Base-by-base conservation (phyloP, 768 basidiomycete genomes). In the Chalciporus pseudorubinellus region DNA sequence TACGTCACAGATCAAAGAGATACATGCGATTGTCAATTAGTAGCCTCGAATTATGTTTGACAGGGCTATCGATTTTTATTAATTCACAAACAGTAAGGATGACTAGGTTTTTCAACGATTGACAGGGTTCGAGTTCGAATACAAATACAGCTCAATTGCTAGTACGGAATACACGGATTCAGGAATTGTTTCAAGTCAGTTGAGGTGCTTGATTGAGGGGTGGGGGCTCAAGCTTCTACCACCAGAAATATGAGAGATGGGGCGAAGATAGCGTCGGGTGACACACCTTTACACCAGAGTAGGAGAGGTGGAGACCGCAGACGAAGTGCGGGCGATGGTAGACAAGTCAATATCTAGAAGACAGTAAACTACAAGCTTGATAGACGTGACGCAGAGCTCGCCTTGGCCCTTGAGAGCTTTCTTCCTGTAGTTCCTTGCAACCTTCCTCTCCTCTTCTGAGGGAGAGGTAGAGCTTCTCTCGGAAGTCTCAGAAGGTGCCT, bases 281-380 rank as follows among this genome's bases (percentile, higher is more conserved):
- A 46, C 53, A 38, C 31, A 62, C 65, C 38, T 62, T 42, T 47
- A 66, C 60, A 67, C 53, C 26, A 55, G 22, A 48, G 72, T 68
- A 34, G 75, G 85, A 56, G 80, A 85, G 52, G 69, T 72, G 55
- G 80, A 82, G 24, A 83, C 80, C 12, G 85, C 92, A 53, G 77
- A 78, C 9, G 90, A 92, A 50, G 89, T 89, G 59, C 89, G 83
- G 13, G 92, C 92, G 61, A 95, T 94, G 48, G 85, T 76, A 29
- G 80, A 77, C 52, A 95, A 79, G 69, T 93, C 88, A 39, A 82
- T 70, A 42, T 59, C 66, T 66, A 47, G 3, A 36, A 40, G 33
- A n/a, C 16, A 43, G 18, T 54, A 34, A 58, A 51, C 52, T 45
- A 31, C 13, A 29, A 20, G 3, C 26, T 44, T 8, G 21, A 16